Evolutionary conservation across 768 basidiomycete genomes (phyloP).

Genomic region (Cyclocybe cylindracea): DNA sequence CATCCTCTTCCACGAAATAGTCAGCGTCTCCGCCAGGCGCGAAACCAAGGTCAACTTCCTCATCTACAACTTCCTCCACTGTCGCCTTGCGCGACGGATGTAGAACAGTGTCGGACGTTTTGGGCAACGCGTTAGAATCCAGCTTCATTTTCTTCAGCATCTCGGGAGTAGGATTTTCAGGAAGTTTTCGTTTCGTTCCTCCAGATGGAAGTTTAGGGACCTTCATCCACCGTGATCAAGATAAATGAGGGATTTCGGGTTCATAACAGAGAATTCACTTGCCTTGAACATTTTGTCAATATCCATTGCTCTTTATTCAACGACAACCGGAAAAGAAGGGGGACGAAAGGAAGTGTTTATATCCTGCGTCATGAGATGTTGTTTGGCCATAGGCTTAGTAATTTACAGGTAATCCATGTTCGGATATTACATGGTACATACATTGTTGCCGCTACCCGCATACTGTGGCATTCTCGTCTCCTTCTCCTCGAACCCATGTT

Average conservation of each 20-base stretch:
- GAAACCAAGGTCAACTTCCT: slow-evolving; percentile 50
- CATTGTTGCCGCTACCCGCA: too few relatives aligned
- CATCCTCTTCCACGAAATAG: slow-evolving; percentile 89
- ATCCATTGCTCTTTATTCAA: slow-evolving; percentile 34
- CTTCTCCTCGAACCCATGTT: slow-evolving; percentile 9
- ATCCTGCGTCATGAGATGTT: neutral
- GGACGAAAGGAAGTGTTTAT: neutral
- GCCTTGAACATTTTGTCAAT: slow-evolving; percentile 57
- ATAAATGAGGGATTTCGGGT: too few relatives aligned
- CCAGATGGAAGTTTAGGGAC: slow-evolving; percentile 67
- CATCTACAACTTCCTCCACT: slow-evolving; percentile 67
- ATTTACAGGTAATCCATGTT: neutral
- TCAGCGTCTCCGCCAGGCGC: slow-evolving; percentile 89
- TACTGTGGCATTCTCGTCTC: neutral
- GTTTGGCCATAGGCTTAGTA: neutral
- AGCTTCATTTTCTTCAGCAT: slow-evolving; percentile 79
- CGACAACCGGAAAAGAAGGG: neutral
- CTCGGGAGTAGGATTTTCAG: slow-evolving; percentile 77
- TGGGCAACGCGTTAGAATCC: slow-evolving; percentile 33
- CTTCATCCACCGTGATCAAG: slow-evolving; percentile 29
- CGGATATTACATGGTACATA: slow-evolving; percentile 1
- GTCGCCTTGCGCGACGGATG: slow-evolving; percentile 41
- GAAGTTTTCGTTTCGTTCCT: slow-evolving; percentile 72
- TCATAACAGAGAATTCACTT: neutral
- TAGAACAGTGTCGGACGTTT: neutral